Conservation (phyloP, 2,329 filamentous ascomycete species). For the Alternaria triticimaculans region DNA sequence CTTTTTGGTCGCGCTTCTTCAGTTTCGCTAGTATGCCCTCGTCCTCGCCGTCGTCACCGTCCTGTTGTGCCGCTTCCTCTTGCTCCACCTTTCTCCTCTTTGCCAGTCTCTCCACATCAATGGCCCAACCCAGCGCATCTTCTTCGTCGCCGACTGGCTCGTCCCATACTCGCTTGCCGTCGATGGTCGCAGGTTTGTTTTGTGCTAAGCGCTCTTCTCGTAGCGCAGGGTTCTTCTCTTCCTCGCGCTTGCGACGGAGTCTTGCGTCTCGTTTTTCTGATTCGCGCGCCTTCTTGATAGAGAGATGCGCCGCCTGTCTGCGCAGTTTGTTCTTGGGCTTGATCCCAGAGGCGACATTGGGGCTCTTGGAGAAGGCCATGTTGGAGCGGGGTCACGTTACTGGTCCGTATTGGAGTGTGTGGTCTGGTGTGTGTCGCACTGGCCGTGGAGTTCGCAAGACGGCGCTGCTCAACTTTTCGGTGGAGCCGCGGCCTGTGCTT, state of each 20-base stretch:
- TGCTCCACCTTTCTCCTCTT: conserved; percentile 54
- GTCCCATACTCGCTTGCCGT: conserved; percentile 76
- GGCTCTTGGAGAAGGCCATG: conserved; percentile 60
- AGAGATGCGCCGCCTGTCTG: conserved; percentile 77
- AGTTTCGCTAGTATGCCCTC: conserved; percentile 44
- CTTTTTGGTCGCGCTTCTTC: conserved; percentile 39
- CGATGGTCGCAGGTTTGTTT: conserved; percentile 69
- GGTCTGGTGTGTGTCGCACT: background rate
- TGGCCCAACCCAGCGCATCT: conserved; percentile 52
- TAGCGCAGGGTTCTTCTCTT: conserved; percentile 80
- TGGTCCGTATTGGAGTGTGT: background rate
- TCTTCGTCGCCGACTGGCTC: conserved; percentile 55
- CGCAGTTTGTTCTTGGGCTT: conserved; percentile 78
- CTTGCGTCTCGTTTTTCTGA: conserved; percentile 77
- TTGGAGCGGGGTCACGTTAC: background rate
- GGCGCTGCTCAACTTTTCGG: conserved; percentile 21
- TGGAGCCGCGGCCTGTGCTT: conserved; percentile 14
- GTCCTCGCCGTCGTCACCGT: conserved; percentile 22
- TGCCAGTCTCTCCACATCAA: conserved; percentile 53
- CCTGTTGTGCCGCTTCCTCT: conserved; percentile 38
- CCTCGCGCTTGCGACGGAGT: conserved; percentile 80
- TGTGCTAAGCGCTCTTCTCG: conserved; percentile 74
- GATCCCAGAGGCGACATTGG: conserved; percentile 57
- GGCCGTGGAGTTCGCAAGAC: background rate
- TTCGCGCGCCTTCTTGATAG: conserved; percentile 78